phyloP scores from a whole-genome alignment of 371 early-diverging fungal species.

The Dichotomocladium elegans region DNA sequence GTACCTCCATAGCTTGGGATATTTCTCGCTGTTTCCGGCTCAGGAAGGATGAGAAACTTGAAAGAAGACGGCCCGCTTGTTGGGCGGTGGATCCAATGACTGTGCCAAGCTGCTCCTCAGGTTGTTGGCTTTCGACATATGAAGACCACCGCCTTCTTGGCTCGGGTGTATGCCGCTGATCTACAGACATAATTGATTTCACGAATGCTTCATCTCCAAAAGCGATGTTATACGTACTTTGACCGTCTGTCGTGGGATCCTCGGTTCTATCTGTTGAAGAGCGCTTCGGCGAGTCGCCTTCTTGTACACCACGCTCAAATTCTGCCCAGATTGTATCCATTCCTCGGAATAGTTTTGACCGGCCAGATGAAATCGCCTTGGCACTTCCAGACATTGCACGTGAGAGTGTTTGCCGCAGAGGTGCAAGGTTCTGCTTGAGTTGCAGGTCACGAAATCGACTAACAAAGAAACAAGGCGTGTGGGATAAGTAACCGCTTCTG shows the following conservation, averaged over 20 bases:
- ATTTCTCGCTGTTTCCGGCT: conserved; percentile 52
- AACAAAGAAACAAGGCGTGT: no score
- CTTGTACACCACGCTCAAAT: conserved; percentile 34
- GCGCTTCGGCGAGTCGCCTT: conserved; percentile 8
- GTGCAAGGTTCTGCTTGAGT: conserved; percentile 57
- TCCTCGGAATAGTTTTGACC: conserved; percentile 41
- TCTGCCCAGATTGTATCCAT: conserved; percentile 56
- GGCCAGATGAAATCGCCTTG: conserved; percentile 47
- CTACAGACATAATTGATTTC: no score
- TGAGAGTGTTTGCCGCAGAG: conserved; percentile 56
- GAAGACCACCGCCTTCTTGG: conserved; percentile 10
- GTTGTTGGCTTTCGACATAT: not conserved
- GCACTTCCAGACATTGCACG: conserved; percentile 59
- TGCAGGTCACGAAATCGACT: conserved; percentile 57
- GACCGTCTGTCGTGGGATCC: not conserved
- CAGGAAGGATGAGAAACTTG: conserved; percentile 54
- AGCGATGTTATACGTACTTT: not conserved
- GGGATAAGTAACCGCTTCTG: no score
- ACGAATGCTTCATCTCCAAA: not conserved
- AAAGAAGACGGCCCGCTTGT: conserved; percentile 53
- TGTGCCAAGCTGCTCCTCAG: conserved; percentile 2
- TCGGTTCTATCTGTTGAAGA: conserved; percentile 6
- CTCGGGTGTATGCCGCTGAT: not conserved
- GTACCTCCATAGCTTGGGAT: conserved; percentile 44
- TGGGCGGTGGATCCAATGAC: conserved; percentile 46